Evolutionary conservation across 1,284 basidiomycete genomes (phyloP).

Genomic region (Marasmius sp.): DNA sequence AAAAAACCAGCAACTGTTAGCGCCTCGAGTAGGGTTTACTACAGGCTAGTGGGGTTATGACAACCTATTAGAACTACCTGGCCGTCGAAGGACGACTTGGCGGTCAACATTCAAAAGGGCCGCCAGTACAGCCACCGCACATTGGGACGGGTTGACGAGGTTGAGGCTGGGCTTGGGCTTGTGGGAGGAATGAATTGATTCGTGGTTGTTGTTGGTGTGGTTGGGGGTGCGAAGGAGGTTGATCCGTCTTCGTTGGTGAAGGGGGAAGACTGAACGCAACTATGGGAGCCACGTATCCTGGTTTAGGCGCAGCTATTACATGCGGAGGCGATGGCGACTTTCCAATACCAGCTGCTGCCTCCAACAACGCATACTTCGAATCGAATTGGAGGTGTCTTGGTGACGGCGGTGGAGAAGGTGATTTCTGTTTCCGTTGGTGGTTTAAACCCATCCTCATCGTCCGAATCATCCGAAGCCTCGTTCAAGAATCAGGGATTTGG

Average conservation of each 20-base stretch:
- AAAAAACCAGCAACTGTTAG: no score
- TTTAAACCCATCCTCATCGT: slow-evolving; percentile 37
- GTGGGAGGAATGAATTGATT: background rate
- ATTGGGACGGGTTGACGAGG: slow-evolving; percentile 18
- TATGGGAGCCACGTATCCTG: slow-evolving; percentile 70
- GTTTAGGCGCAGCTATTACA: slow-evolving; percentile 64
- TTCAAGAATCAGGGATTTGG: slow-evolving; percentile 35
- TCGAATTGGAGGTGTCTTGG: slow-evolving; percentile 4
- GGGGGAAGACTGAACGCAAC: slow-evolving; percentile 57
- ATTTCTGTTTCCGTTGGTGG: slow-evolving; percentile 19
- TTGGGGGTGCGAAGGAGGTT: background rate
- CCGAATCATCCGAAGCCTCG: slow-evolving; percentile 45
- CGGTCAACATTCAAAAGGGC: no score
- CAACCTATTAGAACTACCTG: no score
- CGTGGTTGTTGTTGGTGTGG: no score
- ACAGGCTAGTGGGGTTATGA: no score
- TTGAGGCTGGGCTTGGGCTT: no score
- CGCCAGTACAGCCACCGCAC: no score
- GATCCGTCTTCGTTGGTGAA: slow-evolving; percentile 42
- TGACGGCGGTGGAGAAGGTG: slow-evolving; percentile 14
- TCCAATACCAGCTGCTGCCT: slow-evolving; percentile 30
- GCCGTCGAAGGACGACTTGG: no score
- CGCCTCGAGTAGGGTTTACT: no score
- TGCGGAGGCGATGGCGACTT: slow-evolving; percentile 21
- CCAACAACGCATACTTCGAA: slow-evolving; percentile 11